Base-by-base conservation (phyloP, 2,329 filamentous ascomycete genomes). In the Coniochaeta prunicola region DNA sequence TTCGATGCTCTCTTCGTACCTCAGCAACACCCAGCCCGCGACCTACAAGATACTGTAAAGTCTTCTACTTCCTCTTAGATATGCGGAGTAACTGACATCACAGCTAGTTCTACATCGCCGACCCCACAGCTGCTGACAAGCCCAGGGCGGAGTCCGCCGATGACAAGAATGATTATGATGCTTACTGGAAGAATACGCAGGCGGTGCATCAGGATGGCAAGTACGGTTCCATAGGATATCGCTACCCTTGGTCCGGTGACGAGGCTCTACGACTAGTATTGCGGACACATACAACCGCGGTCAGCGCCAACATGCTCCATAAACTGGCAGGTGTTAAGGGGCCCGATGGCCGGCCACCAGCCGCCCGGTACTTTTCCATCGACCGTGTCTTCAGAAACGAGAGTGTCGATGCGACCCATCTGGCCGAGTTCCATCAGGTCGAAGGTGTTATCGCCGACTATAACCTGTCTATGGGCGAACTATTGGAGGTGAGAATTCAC, bases 371-470 rank as follows among this genome's bases (percentile, higher is more conserved):
- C 80, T 99, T 99, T 80, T 96, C 91, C 62, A 99, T 99, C 71
- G 94, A 99, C 76, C 87, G 94, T 58, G 94, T 99, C 61, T 99
- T 99, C 87, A 30, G 91, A 65, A 99, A 99, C 74, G 94, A 99
- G 76, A 91, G 91, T 2, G 92, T 99, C 60, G 94, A 99, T 70
- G 92, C 92, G 15, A 99, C 94, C 9, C 94, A 99, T 80, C 76
- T 99, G 69, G 92, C 92, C 40, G 94, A 99, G 75, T 99, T 99
- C 82, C 94, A 99, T 77, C 94, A 99, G 73, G 91, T 97, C 34
- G 94, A 99, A 76, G 94, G 94, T 74, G 93, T 99, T 56, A 97
- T 99, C 76, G 94, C 94, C 28, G 94, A 99, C 76, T 97, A 96
- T 73, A 89, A 89, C 36, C 81, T 99, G 62, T 96, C 93, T 0